phyloP scores from a whole-genome alignment of 164 flowering plant species.

The Umbellularia californica region DNA sequence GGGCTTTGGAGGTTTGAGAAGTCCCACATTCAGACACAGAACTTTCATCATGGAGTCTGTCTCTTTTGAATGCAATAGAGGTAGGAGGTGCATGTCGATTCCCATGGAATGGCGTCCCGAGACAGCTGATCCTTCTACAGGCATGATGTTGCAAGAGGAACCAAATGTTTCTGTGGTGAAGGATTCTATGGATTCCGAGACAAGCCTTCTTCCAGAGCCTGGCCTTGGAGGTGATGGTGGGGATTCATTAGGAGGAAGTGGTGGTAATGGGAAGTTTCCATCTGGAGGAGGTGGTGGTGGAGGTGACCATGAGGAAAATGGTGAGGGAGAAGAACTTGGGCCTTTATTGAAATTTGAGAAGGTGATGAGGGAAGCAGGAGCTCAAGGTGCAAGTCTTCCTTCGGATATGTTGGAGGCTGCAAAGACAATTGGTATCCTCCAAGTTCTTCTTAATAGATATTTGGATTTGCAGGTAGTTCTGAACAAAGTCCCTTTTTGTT shows the following conservation, averaged over 20 bases:
- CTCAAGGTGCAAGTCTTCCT: slow-evolving; percentile 56
- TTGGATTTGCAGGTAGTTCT: slow-evolving; percentile 67
- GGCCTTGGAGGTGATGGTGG: slow-evolving; percentile 20
- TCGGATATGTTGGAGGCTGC: slow-evolving; percentile 80
- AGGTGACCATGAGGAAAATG: slow-evolving; percentile 36
- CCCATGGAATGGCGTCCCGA: slow-evolving; percentile 5
- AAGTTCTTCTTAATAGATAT: slow-evolving; percentile 51
- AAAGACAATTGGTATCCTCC: slow-evolving; percentile 48
- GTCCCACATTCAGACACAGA: neutral
- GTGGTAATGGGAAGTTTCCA: slow-evolving; percentile 39
- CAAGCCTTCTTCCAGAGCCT: slow-evolving; percentile 2
- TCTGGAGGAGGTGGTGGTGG: slow-evolving; percentile 48
- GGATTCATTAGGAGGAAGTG: slow-evolving; percentile 24
- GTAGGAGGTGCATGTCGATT: slow-evolving; percentile 10
- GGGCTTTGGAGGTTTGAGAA: slow-evolving; percentile 2
- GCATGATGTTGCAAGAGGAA: slow-evolving; percentile 2
- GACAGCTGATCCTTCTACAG: neutral
- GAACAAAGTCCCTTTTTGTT: neutral
- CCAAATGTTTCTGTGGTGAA: neutral
- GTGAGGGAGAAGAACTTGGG: slow-evolving; percentile 73
- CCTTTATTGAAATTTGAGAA: slow-evolving; percentile 60
- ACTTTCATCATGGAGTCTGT: neutral
- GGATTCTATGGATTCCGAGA: slow-evolving; percentile 1
- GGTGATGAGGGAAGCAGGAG: slow-evolving; percentile 52
- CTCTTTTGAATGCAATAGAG: neutral